A percentile compares a stretch with the other conserved stretches of the same genome.
These are phyloP conservation scores for Gnomoniopsis smithogilvyi DNA, from an alignment of 2,329 filamentous ascomycete species.

Conservation along the genomic window DNA sequence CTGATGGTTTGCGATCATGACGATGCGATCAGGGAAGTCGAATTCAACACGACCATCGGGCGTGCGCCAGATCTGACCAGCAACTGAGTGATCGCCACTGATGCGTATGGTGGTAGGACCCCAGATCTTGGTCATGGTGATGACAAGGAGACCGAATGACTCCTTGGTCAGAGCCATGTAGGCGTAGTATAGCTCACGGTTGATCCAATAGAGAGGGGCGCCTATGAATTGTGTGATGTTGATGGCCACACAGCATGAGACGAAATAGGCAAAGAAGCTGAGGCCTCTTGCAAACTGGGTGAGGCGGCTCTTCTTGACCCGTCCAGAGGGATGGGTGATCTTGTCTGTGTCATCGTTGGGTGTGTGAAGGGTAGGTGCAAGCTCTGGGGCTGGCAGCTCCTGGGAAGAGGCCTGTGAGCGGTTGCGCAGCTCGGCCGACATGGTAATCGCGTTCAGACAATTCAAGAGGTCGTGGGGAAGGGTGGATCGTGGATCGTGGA, in stretches of 20 bases:
- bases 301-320: slow-evolving; percentile 46
- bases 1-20: slow-evolving; percentile 88
- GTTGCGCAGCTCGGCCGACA: slow-evolving; percentile 35
- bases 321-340: slow-evolving; percentile 51
- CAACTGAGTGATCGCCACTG: slow-evolving; percentile 78
- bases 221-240: slow-evolving; percentile 73
- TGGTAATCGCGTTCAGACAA: no score
- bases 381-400: slow-evolving; percentile 21
- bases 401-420: slow-evolving; percentile 23
- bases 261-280: slow-evolving; percentile 52
- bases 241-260: slow-evolving; percentile 46
- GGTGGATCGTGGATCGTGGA: not conserved
- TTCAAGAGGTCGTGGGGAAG: no score
- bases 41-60: slow-evolving; percentile 72
- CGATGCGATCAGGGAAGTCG: slow-evolving; percentile 74
- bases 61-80: slow-evolving; percentile 68
- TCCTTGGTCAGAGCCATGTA: slow-evolving; percentile 88
- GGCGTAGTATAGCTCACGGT: slow-evolving; percentile 75
- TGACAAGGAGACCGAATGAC: slow-evolving; percentile 74
- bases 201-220: slow-evolving; percentile 70
- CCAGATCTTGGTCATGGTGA: slow-evolving; percentile 82
- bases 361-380: slow-evolving; percentile 25
- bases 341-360: slow-evolving; percentile 17
- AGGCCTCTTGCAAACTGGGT: slow-evolving; percentile 51
- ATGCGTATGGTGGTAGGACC: slow-evolving; percentile 79